Percentiles rank a stretch among this genome's conserved stretches.
Conservation (phyloP, 331 rosid species). For the Spiraea crenata region DNA sequence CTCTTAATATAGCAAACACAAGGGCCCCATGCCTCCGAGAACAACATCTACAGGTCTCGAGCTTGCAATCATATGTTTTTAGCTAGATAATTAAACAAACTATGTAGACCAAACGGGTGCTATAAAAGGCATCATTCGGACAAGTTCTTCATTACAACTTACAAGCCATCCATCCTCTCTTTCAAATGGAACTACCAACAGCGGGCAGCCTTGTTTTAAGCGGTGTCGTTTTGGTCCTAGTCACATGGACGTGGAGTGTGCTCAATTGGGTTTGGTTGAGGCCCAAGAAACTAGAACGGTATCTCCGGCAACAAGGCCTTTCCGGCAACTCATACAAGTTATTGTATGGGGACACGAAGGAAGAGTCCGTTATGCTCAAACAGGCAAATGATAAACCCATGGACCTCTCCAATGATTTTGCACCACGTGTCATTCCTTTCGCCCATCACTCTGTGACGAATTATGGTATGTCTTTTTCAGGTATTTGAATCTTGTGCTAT, state of each 20-base stretch:
- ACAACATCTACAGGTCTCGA: too few species aligned
- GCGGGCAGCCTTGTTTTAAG: background rate
- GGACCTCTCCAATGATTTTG: constrained; percentile 16
- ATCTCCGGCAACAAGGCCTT: constrained; percentile 24
- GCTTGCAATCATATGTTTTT: too few species aligned
- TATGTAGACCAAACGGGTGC: too few species aligned
- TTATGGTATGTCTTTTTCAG: constrained; percentile 24
- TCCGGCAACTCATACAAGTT: constrained; percentile 29
- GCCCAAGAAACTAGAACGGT: constrained; percentile 27
- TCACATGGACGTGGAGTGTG: constrained; percentile 17
- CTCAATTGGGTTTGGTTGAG: constrained; percentile 29
- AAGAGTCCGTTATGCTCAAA: background rate
- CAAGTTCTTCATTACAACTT: too few species aligned
- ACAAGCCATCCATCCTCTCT: background rate
- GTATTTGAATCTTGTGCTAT: too few species aligned
- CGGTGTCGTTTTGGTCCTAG: background rate
- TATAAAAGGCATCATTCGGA: too few species aligned
- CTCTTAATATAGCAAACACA: too few species aligned
- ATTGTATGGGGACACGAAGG: constrained; percentile 27
- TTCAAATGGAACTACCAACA: background rate
- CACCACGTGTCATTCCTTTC: constrained; percentile 23
- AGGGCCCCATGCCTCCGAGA: too few species aligned
- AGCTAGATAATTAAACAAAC: too few species aligned
- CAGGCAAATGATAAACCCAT: constrained; percentile 33
- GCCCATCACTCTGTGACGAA: constrained; percentile 10